Percentiles rank a stretch among this genome's conserved stretches.
phyloP scores from a whole-genome alignment of 805 yeast species.

The Priceomyces fermenticarens region DNA sequence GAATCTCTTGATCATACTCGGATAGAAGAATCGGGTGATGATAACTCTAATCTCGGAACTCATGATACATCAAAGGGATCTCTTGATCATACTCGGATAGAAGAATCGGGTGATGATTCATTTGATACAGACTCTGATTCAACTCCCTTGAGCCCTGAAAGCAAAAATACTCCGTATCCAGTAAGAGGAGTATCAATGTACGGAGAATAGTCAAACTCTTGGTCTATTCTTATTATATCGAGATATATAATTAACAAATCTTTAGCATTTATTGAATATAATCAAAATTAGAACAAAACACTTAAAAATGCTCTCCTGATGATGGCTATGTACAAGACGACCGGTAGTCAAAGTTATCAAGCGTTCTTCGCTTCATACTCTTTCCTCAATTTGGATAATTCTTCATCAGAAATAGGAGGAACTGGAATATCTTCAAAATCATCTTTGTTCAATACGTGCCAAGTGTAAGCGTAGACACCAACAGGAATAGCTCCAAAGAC shows the following conservation, averaged over 20 bases:
- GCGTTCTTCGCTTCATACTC: constrained; percentile 58
- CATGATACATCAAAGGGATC: too few relatives aligned
- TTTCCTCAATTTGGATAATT: constrained; percentile 64
- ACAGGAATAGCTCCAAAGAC: constrained; percentile 61
- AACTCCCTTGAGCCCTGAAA: constrained; percentile 1
- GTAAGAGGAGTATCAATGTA: constrained; percentile 28
- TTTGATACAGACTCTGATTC: too few relatives aligned
- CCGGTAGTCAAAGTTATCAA: not conserved
- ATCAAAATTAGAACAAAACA: not conserved
- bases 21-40: too few relatives aligned
- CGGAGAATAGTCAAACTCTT: constrained; percentile 3
- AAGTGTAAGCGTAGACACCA: constrained; percentile 65
- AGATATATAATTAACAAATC: not conserved
- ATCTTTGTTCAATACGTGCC: constrained; percentile 64
- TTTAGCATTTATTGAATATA: not conserved
- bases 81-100: too few relatives aligned
- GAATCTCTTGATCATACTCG: too few relatives aligned
- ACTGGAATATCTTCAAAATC: constrained; percentile 91
- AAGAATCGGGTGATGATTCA: too few relatives aligned
- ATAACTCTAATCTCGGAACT: too few relatives aligned
- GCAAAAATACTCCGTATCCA: constrained; percentile 25
- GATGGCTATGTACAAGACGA: constrained; percentile 10
- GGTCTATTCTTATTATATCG: too few relatives aligned
- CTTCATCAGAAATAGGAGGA: constrained; percentile 84
- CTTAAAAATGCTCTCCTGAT: not conserved